These are phyloP conservation scores for Heliamphora pulchella DNA, from an alignment of 179 eudicot genomes.

Conservation along the genomic window DNA sequence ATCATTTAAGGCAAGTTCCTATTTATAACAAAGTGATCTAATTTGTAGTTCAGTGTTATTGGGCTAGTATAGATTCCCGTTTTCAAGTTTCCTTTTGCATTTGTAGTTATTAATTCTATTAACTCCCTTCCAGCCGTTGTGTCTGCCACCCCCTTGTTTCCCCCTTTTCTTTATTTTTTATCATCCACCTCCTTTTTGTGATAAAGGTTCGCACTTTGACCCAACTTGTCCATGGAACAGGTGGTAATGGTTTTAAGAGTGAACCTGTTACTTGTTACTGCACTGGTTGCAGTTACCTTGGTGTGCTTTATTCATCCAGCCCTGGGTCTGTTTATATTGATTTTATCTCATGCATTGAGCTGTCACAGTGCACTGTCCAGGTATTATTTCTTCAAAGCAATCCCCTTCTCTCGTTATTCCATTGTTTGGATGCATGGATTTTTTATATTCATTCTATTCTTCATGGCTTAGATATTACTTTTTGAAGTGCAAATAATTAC, in stretches of 20 bases:
- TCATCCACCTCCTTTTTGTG: not conserved
- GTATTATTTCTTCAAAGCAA: constrained; percentile 26
- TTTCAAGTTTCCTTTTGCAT: not conserved
- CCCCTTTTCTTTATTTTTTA: not conserved
- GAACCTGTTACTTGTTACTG: constrained; percentile 49
- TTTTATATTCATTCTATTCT: too few species aligned
- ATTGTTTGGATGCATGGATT: not conserved
- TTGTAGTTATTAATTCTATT: not conserved
- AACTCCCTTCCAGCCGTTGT: not conserved
- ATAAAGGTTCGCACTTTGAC: not conserved
- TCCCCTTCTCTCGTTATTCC: not conserved
- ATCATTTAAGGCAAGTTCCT: constrained; percentile 59
- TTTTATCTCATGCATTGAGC: constrained; percentile 59
- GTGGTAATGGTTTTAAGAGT: constrained; percentile 52
- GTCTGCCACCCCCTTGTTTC: not conserved
- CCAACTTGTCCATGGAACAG: constrained; percentile 32
- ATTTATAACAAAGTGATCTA: not conserved
- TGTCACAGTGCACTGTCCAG: constrained; percentile 84
- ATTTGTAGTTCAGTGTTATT: constrained; percentile 8
- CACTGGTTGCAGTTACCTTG: constrained; percentile 50
- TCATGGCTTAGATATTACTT: too few species aligned
- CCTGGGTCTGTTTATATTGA: constrained; percentile 64
- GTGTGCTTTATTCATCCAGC: constrained; percentile 89
- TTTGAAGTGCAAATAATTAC: too few species aligned
- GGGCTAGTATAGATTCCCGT: not conserved